Evolutionary conservation across 2,329 filamentous ascomycete species (phyloP).

Genomic region (Sordariomycetes sp.): DNA sequence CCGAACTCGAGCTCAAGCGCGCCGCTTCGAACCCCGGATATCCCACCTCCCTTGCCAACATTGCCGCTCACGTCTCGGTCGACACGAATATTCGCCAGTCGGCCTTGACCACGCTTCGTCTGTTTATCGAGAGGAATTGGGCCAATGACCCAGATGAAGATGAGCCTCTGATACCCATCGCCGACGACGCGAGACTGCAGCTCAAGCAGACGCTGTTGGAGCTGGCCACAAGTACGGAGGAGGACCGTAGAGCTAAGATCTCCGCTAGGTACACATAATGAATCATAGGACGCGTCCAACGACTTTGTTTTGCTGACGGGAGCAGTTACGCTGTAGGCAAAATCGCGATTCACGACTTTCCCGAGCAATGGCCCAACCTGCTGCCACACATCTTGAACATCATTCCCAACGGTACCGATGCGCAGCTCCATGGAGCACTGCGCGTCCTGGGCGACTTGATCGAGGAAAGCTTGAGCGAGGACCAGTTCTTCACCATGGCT

Average conservation of each 20-base stretch:
- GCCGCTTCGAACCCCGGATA: conserved; percentile 63
- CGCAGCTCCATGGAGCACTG: conserved; percentile 80
- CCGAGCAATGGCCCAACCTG: conserved; percentile 87
- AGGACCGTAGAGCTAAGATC: conserved; percentile 78
- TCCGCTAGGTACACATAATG: conserved; percentile 63
- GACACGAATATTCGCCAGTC: conserved; percentile 72
- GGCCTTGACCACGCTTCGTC: conserved; percentile 69
- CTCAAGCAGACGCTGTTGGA: conserved; percentile 68
- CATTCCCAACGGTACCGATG: conserved; percentile 66
- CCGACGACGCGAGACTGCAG: conserved; percentile 63
- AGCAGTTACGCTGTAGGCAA: conserved; percentile 73
- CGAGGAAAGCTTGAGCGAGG: conserved; percentile 86
- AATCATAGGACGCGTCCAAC: background rate
- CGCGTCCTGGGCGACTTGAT: conserved; percentile 84
- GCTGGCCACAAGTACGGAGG: conserved; percentile 62
- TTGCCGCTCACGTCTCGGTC: conserved; percentile 69
- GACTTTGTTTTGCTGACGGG: background rate
- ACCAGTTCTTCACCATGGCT: conserved; percentile 89
- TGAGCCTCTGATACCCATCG: conserved; percentile 52
- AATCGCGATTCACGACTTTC: conserved; percentile 88
- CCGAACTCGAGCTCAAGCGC: conserved; percentile 72
- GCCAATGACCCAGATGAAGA: conserved; percentile 64
- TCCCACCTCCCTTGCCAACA: conserved; percentile 68
- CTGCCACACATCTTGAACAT: conserved; percentile 71
- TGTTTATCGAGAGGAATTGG: conserved; percentile 82